Evolutionary conservation across 2,329 filamentous ascomycete species (phyloP).

Genomic region (Colletotrichum abscissum): DNA sequence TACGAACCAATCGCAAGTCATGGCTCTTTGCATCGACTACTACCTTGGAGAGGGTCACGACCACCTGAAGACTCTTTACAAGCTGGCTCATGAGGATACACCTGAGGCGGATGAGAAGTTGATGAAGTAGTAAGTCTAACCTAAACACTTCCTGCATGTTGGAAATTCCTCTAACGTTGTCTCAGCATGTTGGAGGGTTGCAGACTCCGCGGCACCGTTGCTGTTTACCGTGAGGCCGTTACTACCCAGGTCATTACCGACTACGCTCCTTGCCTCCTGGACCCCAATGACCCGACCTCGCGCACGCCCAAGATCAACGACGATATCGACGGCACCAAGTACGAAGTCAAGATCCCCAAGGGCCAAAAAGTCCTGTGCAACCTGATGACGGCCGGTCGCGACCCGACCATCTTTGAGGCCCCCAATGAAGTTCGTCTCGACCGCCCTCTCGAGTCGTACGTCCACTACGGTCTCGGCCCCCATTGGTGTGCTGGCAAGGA

Average conservation of each 20-base stretch:
- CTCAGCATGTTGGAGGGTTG: slow-evolving; percentile 64
- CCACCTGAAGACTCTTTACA: slow-evolving; percentile 63
- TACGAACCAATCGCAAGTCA: slow-evolving; percentile 68
- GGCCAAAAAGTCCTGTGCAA: slow-evolving; percentile 63
- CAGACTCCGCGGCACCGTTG: slow-evolving; percentile 64
- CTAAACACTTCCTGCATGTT: background rate
- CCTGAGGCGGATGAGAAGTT: slow-evolving; percentile 60
- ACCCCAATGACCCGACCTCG: slow-evolving; percentile 36
- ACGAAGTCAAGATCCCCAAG: slow-evolving; percentile 38
- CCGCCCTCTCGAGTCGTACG: slow-evolving; percentile 61
- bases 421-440: slow-evolving; percentile 62
- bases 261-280: slow-evolving; percentile 38
- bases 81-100: slow-evolving; percentile 60
- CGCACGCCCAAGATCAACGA: slow-evolving; percentile 36
- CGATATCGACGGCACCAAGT: slow-evolving; percentile 29
- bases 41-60: slow-evolving; percentile 64
- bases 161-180: background rate
- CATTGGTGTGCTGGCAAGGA: slow-evolving; percentile 53
- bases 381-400: slow-evolving; percentile 60
- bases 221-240: slow-evolving; percentile 58
- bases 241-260: slow-evolving; percentile 42
- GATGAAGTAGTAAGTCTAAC: slow-evolving; percentile 46
- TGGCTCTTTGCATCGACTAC: slow-evolving; percentile 69
- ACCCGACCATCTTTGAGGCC: slow-evolving; percentile 60
- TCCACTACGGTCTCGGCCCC: slow-evolving; percentile 63